These are phyloP conservation scores for Diaporthe australafricana DNA, from an alignment of 2,329 filamentous ascomycete species.

Conservation along the genomic window DNA sequence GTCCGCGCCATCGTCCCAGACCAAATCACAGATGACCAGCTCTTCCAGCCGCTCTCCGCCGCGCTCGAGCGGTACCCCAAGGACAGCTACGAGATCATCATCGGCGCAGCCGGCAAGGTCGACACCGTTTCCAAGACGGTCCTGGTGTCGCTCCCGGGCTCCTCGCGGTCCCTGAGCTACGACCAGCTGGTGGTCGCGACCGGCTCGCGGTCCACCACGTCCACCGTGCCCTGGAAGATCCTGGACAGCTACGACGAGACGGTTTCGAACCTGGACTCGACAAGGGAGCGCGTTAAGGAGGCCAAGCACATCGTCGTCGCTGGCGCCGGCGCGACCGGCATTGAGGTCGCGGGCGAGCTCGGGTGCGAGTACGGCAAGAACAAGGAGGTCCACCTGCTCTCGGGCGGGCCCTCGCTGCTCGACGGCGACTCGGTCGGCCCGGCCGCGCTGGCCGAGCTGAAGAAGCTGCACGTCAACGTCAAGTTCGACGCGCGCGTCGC, in stretches of 20 bases:
- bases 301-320: constrained; percentile 67
- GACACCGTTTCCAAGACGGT: constrained; percentile 57
- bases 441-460: constrained; percentile 60
- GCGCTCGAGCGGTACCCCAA: constrained; percentile 63
- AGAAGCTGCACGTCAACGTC: constrained; percentile 63
- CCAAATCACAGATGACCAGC: constrained; percentile 59
- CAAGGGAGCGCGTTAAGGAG: constrained; percentile 53
- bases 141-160: constrained; percentile 49
- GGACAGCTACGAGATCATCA: constrained; percentile 62
- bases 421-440: constrained; percentile 56
- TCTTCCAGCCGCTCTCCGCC: constrained; percentile 61
- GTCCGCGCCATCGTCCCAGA: constrained; percentile 66
- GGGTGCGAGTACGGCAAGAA: constrained; percentile 58
- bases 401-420: constrained; percentile 54
- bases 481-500: constrained; percentile 55
- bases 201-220: constrained; percentile 57
- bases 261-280: constrained; percentile 52
- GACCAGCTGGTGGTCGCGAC: constrained; percentile 70
- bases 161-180: constrained; percentile 53
- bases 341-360: constrained; percentile 67
- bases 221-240: constrained; percentile 64
- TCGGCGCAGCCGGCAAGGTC: constrained; percentile 59
- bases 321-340: constrained; percentile 67
- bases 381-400: constrained; percentile 63
- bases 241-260: constrained; percentile 59